Base-by-base conservation (phyloP, 2,329 filamentous ascomycete species). In the Aspergillus sp. region DNA sequence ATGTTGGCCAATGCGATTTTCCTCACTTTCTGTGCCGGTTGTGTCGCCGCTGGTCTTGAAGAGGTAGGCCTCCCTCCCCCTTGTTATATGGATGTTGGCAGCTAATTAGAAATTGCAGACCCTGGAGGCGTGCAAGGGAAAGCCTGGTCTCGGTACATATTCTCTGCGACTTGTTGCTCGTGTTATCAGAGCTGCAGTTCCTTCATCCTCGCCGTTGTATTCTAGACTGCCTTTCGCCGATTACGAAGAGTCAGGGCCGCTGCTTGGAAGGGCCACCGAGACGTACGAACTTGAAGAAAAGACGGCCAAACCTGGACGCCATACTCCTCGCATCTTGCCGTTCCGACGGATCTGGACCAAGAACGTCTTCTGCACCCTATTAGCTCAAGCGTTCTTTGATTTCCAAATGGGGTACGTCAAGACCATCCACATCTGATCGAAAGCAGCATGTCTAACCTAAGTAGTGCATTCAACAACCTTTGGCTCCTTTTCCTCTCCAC, bases 401-500 rank as follows among this genome's bases (percentile, higher is more conserved):
- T 88, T 91, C 67, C 88, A 91, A 73, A 82, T 91, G 73, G 75
- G 75, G 68, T 70, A 60, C 49, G 64, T 61, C 19, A 13, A 22
- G 22, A n/a, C 4, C n/a, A 4, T 15, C 9, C 33, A 12, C 24
- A n/a, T 22, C n/a, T 33, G 12, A 27, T 40, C 15, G 20, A 22
- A 27, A 17, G 15, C 13, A 27, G n/a, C 37, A 5, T 27, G 17
- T 20, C 42, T 54, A 13, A 54, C 13, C 47, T 64, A 33, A n/a
- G 9, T 68, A 86, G 86, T 60, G 88, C 88, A 27, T 92, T 91
- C 77, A 88, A 90, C 69, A 86, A 87, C 17, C 82, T 92, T 20
- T 91, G 88, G 87, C 86, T 89, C 50, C 82, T 91, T 47, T 92
- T 92, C 75, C 82, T 92, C 45, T 91, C 89, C 1, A 90, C 89